These are phyloP conservation scores for Raphanus hybrid DNA, from an alignment of 441 rosid genomes.

Conservation along the genomic window DNA sequence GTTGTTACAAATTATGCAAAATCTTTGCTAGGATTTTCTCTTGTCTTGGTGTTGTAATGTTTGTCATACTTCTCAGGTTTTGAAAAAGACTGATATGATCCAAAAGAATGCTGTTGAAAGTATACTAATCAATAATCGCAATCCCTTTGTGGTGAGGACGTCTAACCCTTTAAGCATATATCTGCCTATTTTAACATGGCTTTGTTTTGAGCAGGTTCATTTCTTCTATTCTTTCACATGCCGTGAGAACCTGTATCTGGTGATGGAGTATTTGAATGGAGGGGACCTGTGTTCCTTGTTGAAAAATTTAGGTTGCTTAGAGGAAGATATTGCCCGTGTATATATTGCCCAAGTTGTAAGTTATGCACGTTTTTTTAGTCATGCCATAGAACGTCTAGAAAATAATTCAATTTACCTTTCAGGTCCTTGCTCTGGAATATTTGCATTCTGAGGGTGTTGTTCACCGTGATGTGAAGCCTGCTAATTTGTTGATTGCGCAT, in stretches of 20 bases:
- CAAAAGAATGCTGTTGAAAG: constrained; percentile 99
- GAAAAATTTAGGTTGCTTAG: constrained; percentile 96
- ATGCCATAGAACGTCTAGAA: constrained; percentile 27
- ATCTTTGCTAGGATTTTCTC: constrained; percentile 14
- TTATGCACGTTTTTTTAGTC: constrained; percentile 28
- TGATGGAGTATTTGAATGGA: constrained; percentile 99
- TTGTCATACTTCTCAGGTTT: constrained; percentile 61
- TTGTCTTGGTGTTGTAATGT: constrained; percentile 18
- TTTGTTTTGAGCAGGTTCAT: constrained; percentile 71
- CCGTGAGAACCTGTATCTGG: constrained; percentile 97
- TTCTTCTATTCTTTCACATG: constrained; percentile 99
- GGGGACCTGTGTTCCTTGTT: constrained; percentile 95
- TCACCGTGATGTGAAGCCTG: constrained; percentile 99
- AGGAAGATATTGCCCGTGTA: constrained; percentile 96
- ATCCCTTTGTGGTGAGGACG: constrained; percentile 99
- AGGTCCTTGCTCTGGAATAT: constrained; percentile 99
- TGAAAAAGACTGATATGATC: constrained; percentile 96
- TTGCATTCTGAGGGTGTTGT: constrained; percentile 92
- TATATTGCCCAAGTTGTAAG: constrained; percentile 99
- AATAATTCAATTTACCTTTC: constrained; percentile 17
- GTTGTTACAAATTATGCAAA: neutral
- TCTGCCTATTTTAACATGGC: neutral
- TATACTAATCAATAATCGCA: constrained; percentile 90
- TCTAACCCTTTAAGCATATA: constrained; percentile 45
- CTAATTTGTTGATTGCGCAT: constrained; percentile 98